These are phyloP conservation scores for Eimeria maxima DNA, from an alignment of 169 alveolate genomes.

Conservation along the genomic window DNA sequence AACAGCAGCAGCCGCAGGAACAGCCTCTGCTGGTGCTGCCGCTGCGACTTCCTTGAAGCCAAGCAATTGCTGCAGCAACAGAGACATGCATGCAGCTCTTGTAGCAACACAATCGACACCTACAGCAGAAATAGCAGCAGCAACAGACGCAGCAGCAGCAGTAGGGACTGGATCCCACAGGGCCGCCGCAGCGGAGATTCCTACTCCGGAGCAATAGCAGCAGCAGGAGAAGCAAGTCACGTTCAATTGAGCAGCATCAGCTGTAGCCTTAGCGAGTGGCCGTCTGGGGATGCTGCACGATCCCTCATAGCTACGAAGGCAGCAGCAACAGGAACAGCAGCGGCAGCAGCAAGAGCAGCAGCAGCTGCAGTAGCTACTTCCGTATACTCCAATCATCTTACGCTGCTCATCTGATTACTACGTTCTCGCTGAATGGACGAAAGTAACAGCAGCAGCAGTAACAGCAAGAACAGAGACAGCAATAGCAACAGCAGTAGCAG, in stretches of 20 bases:
- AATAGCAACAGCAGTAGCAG: constrained; percentile 30
- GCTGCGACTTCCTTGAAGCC: neutral
- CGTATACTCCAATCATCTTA: too few relatives aligned
- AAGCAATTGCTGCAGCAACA: constrained; percentile 9
- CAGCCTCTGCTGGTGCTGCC: constrained; percentile 27
- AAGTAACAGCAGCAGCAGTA: too few relatives aligned
- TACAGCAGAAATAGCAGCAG: constrained; percentile 19
- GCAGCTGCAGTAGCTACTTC: neutral
- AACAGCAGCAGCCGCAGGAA: neutral
- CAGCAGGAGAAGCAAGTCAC: constrained; percentile 6
- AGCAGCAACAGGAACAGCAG: constrained; percentile 14
- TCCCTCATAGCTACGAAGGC: too few relatives aligned
- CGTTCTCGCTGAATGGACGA: neutral
- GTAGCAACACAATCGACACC: neutral
- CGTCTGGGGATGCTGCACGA: neutral
- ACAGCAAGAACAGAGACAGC: neutral
- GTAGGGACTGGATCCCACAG: neutral
- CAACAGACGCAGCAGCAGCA: constrained; percentile 1
- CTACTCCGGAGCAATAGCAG: constrained; percentile 19
- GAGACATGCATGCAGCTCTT: neutral
- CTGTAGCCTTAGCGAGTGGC: neutral
- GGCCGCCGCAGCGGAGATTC: neutral
- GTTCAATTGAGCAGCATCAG: neutral
- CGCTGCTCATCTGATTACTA: neutral
- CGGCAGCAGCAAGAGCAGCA: constrained; percentile 35